A percentile compares a stretch with the other conserved stretches of the same genome.
phyloP scores from a whole-genome alignment of 179 eudicot species.

The Sideroxylon spinosum region DNA sequence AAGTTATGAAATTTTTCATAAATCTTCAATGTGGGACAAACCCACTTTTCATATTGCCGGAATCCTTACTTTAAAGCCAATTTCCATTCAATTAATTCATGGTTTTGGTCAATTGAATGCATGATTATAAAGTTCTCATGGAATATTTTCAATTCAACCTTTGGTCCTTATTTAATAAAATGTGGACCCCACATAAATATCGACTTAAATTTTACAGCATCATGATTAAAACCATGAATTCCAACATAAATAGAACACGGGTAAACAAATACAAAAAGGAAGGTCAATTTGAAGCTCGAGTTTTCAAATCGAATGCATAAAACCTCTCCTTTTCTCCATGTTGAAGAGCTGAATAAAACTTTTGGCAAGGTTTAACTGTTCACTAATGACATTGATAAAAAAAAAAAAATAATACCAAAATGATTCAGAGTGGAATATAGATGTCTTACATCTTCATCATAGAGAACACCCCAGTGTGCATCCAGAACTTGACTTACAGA shows the following conservation, averaged over 20 bases:
- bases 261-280: not conserved
- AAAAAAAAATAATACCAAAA: not conserved
- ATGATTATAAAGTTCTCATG: too few species aligned
- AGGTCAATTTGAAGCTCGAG: not conserved
- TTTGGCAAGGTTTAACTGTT: not conserved
- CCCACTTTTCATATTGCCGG: too few species aligned
- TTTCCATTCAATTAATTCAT: too few species aligned
- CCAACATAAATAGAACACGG: not conserved
- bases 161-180: too few species aligned
- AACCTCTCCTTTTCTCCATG: not conserved
- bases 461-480: conserved; percentile 89
- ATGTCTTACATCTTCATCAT: conserved; percentile 69
- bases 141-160: too few species aligned
- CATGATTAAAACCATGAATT: too few species aligned
- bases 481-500: conserved; percentile 66
- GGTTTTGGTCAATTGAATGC: too few species aligned
- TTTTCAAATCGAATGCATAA: not conserved
- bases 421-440: conserved; percentile 3
- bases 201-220: too few species aligned
- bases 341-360: not conserved
- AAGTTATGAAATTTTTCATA: too few species aligned
- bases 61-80: too few species aligned
- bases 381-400: not conserved
- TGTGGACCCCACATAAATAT: too few species aligned
- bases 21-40: too few species aligned